phyloP scores from a whole-genome alignment of 345 rosid genomes.

The Eucalyptus lansdowneana region DNA sequence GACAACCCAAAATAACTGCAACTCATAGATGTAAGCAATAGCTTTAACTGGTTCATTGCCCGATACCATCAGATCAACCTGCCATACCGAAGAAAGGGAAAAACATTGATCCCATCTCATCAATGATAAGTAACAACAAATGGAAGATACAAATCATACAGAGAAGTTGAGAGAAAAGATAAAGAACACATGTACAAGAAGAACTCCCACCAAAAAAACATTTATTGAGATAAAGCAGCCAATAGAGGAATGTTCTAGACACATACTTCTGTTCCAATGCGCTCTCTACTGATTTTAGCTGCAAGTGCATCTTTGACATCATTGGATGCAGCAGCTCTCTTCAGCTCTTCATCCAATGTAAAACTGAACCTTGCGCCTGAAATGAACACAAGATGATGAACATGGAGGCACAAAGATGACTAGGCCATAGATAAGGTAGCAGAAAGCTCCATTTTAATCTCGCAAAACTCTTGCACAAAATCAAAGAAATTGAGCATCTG shows the following conservation, averaged over 20 bases:
- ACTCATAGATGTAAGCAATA: constrained; percentile 30
- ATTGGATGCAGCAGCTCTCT: constrained; percentile 56
- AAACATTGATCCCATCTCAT: neutral
- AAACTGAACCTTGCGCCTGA: constrained; percentile 85
- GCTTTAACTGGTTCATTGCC: constrained; percentile 80
- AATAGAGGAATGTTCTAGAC: neutral
- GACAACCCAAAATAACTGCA: constrained; percentile 57
- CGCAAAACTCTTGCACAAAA: neutral
- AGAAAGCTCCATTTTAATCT: neutral
- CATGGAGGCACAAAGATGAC: neutral
- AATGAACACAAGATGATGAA: neutral
- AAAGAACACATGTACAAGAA: neutral
- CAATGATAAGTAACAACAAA: neutral
- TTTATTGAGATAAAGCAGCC: neutral
- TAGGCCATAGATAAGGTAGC: neutral
- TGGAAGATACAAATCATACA: neutral
- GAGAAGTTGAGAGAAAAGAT: neutral
- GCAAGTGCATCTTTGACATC: constrained; percentile 78
- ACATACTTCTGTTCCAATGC: constrained; percentile 81
- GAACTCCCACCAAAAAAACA: neutral
- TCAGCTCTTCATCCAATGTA: constrained; percentile 58
- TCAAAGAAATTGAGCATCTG: neutral
- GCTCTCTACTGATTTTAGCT: constrained; percentile 84
- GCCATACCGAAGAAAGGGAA: neutral
- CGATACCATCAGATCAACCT: constrained; percentile 84